phyloP scores from a whole-genome alignment of 2,329 filamentous ascomycete species.

The Xylariales sp. region DNA sequence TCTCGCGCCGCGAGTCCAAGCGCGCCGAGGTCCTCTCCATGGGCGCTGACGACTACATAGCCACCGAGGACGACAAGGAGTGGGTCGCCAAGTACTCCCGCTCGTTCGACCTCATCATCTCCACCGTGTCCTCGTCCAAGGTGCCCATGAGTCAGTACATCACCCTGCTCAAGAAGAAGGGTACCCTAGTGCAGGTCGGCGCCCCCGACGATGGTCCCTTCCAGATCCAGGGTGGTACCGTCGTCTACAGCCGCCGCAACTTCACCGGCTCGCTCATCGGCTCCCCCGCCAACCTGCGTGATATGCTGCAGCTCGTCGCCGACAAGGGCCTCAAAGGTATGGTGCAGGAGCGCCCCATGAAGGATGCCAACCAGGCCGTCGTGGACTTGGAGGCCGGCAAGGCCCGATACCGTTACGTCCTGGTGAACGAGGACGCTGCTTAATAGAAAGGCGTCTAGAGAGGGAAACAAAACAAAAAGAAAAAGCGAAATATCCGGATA shows the following conservation, averaged over 20 bases:
- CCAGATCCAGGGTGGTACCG: conserved; percentile 6
- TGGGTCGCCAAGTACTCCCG: conserved; percentile 46
- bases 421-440: conserved; percentile 37
- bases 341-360: conserved; percentile 43
- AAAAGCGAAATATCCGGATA: no score
- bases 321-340: conserved; percentile 43
- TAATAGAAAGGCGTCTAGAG: no score
- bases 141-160: conserved; percentile 48
- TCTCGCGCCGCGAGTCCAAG: conserved; percentile 45
- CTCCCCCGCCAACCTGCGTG: conserved; percentile 40
- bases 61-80: conserved; percentile 40
- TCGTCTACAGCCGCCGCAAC: conserved; percentile 42
- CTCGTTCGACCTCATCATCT: conserved; percentile 49
- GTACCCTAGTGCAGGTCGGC: conserved; percentile 61
- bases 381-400: conserved; percentile 48
- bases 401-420: conserved; percentile 45
- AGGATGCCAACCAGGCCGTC: conserved; percentile 32
- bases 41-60: conserved; percentile 15
- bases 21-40: conserved; percentile 43
- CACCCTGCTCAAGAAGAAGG: conserved; percentile 49
- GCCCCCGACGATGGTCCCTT: conserved; percentile 46
- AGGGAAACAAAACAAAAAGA: no score
- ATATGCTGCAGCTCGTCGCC: conserved; percentile 45
- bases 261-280: conserved; percentile 38
- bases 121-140: conserved; percentile 37